Evolutionary conservation across 371 early-diverging fungal genomes (phyloP).

Genomic region (Mortierella sp.): DNA sequence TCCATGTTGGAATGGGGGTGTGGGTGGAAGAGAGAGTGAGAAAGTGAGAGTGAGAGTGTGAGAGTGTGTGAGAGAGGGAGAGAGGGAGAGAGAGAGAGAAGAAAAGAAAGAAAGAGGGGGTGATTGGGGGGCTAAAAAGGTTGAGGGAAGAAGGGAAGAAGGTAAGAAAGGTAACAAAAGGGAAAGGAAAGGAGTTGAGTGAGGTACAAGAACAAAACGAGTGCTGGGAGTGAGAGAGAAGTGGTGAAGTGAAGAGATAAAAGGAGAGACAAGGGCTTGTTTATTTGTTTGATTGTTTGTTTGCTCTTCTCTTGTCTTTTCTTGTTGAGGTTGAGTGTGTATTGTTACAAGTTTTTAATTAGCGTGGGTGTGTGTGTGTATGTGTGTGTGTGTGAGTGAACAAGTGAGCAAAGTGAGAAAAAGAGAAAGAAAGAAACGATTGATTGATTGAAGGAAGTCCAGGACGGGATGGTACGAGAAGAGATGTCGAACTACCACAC

Average conservation of each 20-base stretch:
- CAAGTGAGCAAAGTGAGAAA: not conserved
- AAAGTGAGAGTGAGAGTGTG: not conserved
- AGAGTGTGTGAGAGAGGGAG: constrained; percentile 1
- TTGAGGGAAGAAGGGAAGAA: not conserved
- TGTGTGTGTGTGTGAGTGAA: not conserved
- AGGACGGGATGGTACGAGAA: not conserved
- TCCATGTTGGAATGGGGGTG: constrained; percentile 7
- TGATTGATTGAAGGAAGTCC: not conserved
- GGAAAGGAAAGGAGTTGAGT: not conserved
- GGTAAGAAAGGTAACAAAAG: not conserved
- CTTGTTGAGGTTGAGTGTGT: not conserved
- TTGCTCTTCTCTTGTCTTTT: not conserved
- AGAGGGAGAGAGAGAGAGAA: not conserved
- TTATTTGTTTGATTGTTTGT: not conserved
- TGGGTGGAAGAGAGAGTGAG: not conserved
- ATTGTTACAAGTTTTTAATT: too few relatives aligned
- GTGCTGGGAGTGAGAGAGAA: not conserved
- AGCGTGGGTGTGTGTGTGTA: too few relatives aligned
- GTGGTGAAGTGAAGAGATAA: not conserved
- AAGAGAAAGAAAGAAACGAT: not conserved
- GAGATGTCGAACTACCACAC: not conserved
- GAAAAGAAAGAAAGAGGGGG: not conserved
- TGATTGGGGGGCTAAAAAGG: not conserved
- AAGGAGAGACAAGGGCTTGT: not conserved
- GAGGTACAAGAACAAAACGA: not conserved